A percentile compares a stretch with the other conserved stretches of the same genome.
Conservation (phyloP, 441 rosid species). For the Raphanus hybrid region DNA sequence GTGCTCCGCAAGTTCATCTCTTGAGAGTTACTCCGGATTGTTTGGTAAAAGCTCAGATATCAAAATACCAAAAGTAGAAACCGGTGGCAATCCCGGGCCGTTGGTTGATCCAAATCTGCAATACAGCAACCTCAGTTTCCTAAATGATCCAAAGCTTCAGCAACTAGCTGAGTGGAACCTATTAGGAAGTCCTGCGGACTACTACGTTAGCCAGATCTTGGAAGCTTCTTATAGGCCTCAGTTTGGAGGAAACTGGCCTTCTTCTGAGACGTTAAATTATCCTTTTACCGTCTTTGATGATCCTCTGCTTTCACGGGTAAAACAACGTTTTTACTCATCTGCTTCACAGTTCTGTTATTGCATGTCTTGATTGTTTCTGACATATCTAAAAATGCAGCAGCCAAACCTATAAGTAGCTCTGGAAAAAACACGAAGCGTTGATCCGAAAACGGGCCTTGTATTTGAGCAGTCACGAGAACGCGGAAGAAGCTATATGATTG, state of each 20-base stretch:
- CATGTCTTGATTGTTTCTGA: constrained; percentile 18
- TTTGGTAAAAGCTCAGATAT: constrained; percentile 39
- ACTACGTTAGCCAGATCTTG: constrained; percentile 59
- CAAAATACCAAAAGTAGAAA: constrained; percentile 60
- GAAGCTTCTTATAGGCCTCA: constrained; percentile 58
- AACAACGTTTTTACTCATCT: constrained; percentile 4
- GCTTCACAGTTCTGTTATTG: not conserved
- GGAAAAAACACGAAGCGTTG: not conserved
- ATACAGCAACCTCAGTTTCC: constrained; percentile 51
- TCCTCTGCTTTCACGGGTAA: constrained; percentile 57
- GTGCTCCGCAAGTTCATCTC: constrained; percentile 71
- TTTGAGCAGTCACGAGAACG: constrained; percentile 1
- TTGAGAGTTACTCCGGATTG: constrained; percentile 68
- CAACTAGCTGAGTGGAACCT: constrained; percentile 58
- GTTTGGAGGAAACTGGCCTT: constrained; percentile 60
- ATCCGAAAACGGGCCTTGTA: constrained; percentile 6
- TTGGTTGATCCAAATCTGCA: constrained; percentile 43
- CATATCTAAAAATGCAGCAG: constrained; percentile 17
- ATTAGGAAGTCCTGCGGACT: constrained; percentile 58
- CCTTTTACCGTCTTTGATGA: constrained; percentile 58
- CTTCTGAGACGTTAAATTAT: constrained; percentile 58
- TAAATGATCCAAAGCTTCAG: constrained; percentile 61
- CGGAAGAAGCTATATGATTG: constrained; percentile 12
- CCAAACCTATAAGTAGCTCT: constrained; percentile 24
- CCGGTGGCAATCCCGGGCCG: constrained; percentile 43